Percentiles rank a stretch among this genome's conserved stretches.
Evolutionary conservation across 2,329 filamentous ascomycete species (phyloP).

Genomic region (Lasiodiplodia theobromae): DNA sequence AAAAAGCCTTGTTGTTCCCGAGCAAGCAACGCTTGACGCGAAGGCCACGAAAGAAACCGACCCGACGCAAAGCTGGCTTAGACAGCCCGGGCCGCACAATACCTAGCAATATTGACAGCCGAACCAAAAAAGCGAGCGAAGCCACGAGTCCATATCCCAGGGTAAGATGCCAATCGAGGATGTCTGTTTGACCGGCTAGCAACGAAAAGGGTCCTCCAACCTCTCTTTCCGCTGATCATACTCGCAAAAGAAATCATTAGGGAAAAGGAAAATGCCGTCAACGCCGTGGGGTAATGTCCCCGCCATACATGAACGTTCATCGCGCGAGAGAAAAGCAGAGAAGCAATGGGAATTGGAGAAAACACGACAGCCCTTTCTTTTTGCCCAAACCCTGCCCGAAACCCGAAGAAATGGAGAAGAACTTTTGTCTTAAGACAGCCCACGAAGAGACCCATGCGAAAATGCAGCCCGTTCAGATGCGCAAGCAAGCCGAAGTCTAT

Average conservation of each 20-base stretch:
- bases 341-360: conserved; percentile 25
- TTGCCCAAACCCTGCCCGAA: conserved; percentile 22
- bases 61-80: neutral
- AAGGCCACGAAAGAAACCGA: neutral
- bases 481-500: conserved; percentile 38
- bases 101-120: conserved; percentile 9
- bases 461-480: conserved; percentile 36
- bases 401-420: conserved; percentile 23
- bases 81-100: neutral
- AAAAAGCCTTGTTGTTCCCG: neutral
- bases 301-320: conserved; percentile 27
- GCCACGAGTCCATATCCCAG: neutral
- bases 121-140: conserved; percentile 9
- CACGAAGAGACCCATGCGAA: conserved; percentile 28
- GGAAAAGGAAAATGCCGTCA: conserved; percentile 20
- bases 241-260: conserved; percentile 20
- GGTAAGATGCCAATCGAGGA: conserved; percentile 10
- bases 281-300: conserved; percentile 24
- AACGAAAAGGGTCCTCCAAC: neutral
- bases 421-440: conserved; percentile 30
- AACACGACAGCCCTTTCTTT: conserved; percentile 25
- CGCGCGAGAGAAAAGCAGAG: conserved; percentile 16
- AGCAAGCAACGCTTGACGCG: conserved; percentile 5
- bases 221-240: conserved; percentile 16
- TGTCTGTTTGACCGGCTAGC: conserved; percentile 21